phyloP scores from a whole-genome alignment of 2,329 filamentous ascomycete species.

The Thermochaetoides dissita region DNA sequence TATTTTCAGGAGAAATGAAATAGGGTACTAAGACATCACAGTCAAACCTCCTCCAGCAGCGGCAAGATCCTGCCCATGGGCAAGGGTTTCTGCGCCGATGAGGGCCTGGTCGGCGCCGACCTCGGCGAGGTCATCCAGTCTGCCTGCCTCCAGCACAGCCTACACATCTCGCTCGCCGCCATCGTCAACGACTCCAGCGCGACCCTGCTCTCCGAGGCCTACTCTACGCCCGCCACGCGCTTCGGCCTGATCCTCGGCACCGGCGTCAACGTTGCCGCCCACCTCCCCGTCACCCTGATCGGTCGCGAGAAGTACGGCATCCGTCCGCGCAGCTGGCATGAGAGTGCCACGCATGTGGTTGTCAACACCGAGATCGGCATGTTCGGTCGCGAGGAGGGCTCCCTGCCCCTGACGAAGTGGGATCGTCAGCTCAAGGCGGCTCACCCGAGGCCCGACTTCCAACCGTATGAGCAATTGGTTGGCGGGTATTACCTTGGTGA shows the following conservation, averaged over 20 bases:
- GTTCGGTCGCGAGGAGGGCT: conserved; percentile 38
- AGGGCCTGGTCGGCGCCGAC: conserved; percentile 44
- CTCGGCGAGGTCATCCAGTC: conserved; percentile 43
- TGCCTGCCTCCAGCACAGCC: conserved; percentile 35
- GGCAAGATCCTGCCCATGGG: conserved; percentile 50
- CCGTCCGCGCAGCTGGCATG: conserved; percentile 42
- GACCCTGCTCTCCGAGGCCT: conserved; percentile 51
- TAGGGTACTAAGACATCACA: conserved; percentile 15
- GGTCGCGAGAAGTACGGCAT: conserved; percentile 41
- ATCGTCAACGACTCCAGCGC: conserved; percentile 56
- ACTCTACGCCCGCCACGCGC: conserved; percentile 42
- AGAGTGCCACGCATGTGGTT: conserved; percentile 45
- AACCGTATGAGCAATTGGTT: conserved; percentile 48
- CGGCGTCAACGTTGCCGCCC: conserved; percentile 51
- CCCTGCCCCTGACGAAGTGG: conserved; percentile 49
- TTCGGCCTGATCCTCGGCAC: conserved; percentile 55
- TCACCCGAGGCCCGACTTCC: conserved; percentile 44
- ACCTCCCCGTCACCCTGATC: conserved; percentile 45
- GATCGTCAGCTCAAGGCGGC: conserved; percentile 37
- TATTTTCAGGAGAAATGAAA: too few species aligned
- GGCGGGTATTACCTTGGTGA: conserved; percentile 56
- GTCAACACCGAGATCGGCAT: conserved; percentile 56
- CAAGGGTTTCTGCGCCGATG: conserved; percentile 48
- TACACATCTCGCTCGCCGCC: conserved; percentile 42
- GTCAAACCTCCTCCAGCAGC: conserved; percentile 48